A percentile compares a stretch with the other conserved stretches of the same genome.
phyloP scores from a whole-genome alignment of 495 filamentous ascomycete genomes.

The Tirmania nivea region DNA sequence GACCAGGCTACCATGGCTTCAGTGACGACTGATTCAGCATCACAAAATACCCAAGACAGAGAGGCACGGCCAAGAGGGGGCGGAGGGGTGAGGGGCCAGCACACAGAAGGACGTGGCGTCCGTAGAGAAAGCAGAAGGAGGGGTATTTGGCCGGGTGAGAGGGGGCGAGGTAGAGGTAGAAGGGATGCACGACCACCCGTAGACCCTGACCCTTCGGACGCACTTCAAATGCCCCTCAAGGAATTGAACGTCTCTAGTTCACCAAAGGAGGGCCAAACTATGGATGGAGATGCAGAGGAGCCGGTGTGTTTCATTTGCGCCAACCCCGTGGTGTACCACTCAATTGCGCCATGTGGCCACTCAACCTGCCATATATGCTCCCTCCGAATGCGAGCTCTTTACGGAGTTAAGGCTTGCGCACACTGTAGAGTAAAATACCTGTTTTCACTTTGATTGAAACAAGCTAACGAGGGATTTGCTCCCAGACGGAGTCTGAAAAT shows the following conservation, averaged over 20 bases:
- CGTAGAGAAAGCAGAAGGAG: slow-evolving; percentile 1
- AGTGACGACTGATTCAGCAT: background rate
- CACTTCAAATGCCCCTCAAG: background rate
- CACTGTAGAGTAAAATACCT: slow-evolving; percentile 58
- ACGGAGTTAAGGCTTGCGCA: slow-evolving; percentile 85
- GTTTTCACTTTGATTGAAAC: background rate
- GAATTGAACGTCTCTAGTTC: background rate
- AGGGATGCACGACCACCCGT: background rate
- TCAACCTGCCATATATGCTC: slow-evolving; percentile 89
- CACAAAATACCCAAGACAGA: background rate
- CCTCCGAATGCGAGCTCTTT: slow-evolving; percentile 67
- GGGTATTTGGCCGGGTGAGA: background rate
- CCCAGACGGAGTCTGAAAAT: slow-evolving; percentile 50
- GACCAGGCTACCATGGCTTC: too few species aligned
- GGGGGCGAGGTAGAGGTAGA: background rate
- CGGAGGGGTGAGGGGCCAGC: slow-evolving; percentile 1
- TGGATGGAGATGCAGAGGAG: slow-evolving; percentile 13
- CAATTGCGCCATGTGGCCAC: slow-evolving; percentile 84
- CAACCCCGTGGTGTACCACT: slow-evolving; percentile 58
- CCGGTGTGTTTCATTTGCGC: slow-evolving; percentile 96
- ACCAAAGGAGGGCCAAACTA: background rate
- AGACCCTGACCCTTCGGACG: too few species aligned
- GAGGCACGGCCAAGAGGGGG: slow-evolving; percentile 1
- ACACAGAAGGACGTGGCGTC: background rate
- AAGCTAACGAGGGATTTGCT: slow-evolving; percentile 14